A percentile compares a stretch with the other conserved stretches of the same genome.
Conservation (phyloP, 2,329 filamentous ascomycete genomes). For the Aspergillus novoparasiticus region DNA sequence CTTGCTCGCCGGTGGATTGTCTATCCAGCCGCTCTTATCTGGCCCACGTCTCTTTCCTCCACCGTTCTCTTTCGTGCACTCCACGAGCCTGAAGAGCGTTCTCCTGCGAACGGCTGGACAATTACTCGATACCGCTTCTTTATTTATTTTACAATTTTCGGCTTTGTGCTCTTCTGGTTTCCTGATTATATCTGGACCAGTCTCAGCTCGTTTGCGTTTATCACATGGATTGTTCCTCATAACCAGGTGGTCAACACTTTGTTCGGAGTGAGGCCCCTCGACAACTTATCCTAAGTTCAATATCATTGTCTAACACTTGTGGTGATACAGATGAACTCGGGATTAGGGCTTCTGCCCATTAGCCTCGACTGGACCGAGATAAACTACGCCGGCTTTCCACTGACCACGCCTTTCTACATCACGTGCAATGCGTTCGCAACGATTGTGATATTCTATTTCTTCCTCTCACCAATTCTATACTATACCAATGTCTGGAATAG, state of each 20-base stretch:
- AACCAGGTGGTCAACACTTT: conserved; percentile 37
- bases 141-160: conserved; percentile 17
- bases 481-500: conserved; percentile 57
- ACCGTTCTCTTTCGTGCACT: conserved; percentile 25
- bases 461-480: conserved; percentile 55
- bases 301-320: background rate
- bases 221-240: conserved; percentile 50
- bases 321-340: conserved; percentile 25
- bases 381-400: conserved; percentile 31
- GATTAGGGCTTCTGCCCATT: conserved; percentile 39
- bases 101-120: conserved; percentile 22
- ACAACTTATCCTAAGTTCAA: no score
- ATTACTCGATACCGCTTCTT: conserved; percentile 25
- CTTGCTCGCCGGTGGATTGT: conserved; percentile 26
- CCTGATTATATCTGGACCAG: conserved; percentile 53
- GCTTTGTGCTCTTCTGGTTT: conserved; percentile 50
- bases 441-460: conserved; percentile 57
- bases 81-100: conserved; percentile 20
- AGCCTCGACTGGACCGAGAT: conserved; percentile 51
- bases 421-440: conserved; percentile 60
- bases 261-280: conserved; percentile 22
- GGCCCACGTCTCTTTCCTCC: conserved; percentile 25
- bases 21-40: conserved; percentile 24
- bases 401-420: conserved; percentile 43
- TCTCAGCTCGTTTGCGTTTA: conserved; percentile 51